Percentiles rank a stretch among this genome's conserved stretches.
Evolutionary conservation across 23 red algal genomes (phyloP).

Genomic region (Pyropia haitanensis): DNA sequence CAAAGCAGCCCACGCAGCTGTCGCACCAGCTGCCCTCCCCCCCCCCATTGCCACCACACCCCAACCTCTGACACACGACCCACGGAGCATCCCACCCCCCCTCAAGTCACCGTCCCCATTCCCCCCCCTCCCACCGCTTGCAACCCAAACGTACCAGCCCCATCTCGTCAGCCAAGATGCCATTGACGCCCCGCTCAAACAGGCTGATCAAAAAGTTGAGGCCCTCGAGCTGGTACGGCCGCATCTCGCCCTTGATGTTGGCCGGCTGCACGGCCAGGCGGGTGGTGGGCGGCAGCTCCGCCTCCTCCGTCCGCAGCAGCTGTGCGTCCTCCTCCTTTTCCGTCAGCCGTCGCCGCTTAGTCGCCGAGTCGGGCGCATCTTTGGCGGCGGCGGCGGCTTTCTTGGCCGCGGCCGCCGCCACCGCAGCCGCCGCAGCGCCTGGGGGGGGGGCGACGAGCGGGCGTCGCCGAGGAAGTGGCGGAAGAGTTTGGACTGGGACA

Average conservation of each 20-base stretch:
- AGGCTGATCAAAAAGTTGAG: slow-evolving; percentile 92
- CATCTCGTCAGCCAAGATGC: slow-evolving; percentile 99
- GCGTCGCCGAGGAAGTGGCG: slow-evolving; percentile 68
- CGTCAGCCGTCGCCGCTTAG: slow-evolving; percentile 69
- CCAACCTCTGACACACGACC: no score
- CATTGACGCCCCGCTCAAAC: slow-evolving; percentile 90
- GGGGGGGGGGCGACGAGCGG: no score
- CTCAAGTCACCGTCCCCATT: no score
- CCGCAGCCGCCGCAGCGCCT: no score
- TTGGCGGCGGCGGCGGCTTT: slow-evolving; percentile 1
- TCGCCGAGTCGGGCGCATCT: not conserved
- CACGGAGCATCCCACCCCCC: no score
- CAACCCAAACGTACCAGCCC: slow-evolving; percentile 21
- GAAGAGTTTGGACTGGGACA: slow-evolving; percentile 86
- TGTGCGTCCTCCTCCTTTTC: slow-evolving; percentile 95
- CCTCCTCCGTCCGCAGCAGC: slow-evolving; percentile 54
- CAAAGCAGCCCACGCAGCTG: no score
- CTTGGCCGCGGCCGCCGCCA: no score
- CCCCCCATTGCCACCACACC: no score
- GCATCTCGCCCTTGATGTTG: slow-evolving; percentile 75
- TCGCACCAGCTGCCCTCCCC: no score
- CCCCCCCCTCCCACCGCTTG: no score
- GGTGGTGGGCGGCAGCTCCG: slow-evolving; percentile 48
- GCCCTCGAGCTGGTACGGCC: slow-evolving; percentile 93
- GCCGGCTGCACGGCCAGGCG: slow-evolving; percentile 70